Base-by-base conservation (phyloP, 2,329 filamentous ascomycete genomes). In the Teratosphaeria pseudoeucalypti region DNA sequence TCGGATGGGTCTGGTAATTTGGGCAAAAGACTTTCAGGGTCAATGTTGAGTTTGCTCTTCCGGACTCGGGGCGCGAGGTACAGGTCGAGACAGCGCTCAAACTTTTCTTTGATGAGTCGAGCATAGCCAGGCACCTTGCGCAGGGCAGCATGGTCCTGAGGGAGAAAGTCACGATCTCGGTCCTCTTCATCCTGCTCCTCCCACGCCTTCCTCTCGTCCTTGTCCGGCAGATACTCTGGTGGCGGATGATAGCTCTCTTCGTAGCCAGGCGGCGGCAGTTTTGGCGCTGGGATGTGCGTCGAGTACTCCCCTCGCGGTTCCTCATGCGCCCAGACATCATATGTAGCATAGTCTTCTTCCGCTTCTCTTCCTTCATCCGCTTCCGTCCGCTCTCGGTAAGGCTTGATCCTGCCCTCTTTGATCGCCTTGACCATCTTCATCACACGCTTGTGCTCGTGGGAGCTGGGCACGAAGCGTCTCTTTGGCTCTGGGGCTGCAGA, bases 351-450 rank as follows among this genome's bases (percentile, higher is more conserved):
- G 58, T 88, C 85, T 61, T 88, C 80, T 59, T 89, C 85, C 57
- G 88, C 83, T 64, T 92, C 84, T 53, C 65, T 61, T 60, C 73
- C 71, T 9, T 64, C 64, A 29, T 73, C 70, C 63, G 86, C 82
- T 67, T 90, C 88, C 68, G 85, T 81, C 0, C 85, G 85, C 3
- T 90, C 84, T 71, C 86, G 90, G 77, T 95, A 95, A 3, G 95
- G 95, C 69, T 95, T 78, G 66, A 99, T 97, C 56, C 91, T 85
- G 39, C 95, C 94, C 75, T 97, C 92, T 65, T 88, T 86, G 67
- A 99, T 99, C 43, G 94, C 94, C 70, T 89, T 90, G 58, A 97
- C 94, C 69, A 99, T 85, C 78, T 99, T 97, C 85, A 96, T 96
- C 57, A 99, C 85, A 60, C 92, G 85, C 79, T 96, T 96, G 34